Base-by-base conservation (phyloP, 345 rosid genomes). In the Atalantia buxifolia region DNA sequence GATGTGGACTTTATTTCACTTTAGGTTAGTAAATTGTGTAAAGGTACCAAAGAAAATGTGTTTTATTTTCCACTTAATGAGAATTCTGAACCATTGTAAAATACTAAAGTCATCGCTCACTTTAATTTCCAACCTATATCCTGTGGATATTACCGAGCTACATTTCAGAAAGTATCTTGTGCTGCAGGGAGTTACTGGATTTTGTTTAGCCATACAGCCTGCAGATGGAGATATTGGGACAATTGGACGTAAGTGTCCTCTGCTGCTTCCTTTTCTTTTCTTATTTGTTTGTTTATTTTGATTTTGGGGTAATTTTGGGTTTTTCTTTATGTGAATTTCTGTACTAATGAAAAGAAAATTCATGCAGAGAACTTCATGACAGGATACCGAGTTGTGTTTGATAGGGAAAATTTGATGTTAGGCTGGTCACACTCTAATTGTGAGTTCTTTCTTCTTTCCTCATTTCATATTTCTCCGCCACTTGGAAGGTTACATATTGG, bases 361-460 rank as follows among this genome's bases (percentile, higher is more conserved):
- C 66, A 12, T 81, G 93, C 94, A 94, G 98, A 93, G 85, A 93
- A 94, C 87, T 89, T 89, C 88, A 89, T 94, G 97, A 83, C 81
- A 1, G 95, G 97, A 60, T 90, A 93, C 61, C 84, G 85, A 36
- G 80, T 94, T 74, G 97, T 94, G 72, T 94, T 93, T 82, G 95
- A 94, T 79, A 87, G 93, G 77, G 98, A 93, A 81, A 88, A 88
- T 81, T 75, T 91, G 88, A 93, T 85, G 89, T 84, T 93, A 72
- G 91, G 94, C 66, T 94, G 98, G 98, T 94, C 98, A 60, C 78
- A 35, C 13, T 94, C 97, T 27, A 85, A 87, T 70, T 94, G 98
- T 94, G 84, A 92, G 97, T 80, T 77, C 63, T 55, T 65, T 12
- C 7, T 35, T 31, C n/a, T 30, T 22, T 67, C 55, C 36, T 31